Conservation (phyloP, 306 rosid species). For the Trifolium repens region DNA sequence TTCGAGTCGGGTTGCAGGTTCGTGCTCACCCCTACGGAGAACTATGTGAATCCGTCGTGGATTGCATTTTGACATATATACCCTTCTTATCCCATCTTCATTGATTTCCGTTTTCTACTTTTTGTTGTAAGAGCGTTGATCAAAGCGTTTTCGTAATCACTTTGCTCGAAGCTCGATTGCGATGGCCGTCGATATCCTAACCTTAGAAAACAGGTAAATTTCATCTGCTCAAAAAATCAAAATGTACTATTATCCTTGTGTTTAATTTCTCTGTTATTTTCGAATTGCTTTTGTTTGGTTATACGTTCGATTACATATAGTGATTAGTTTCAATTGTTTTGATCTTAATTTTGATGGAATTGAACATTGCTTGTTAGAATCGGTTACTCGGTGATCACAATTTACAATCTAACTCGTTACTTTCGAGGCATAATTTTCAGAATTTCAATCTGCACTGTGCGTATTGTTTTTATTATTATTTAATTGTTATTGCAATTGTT, state of each 20-base stretch:
- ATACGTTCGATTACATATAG: neutral
- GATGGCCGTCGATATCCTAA: constrained; percentile 60
- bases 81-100: constrained; percentile 2
- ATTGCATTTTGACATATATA: constrained; percentile 25
- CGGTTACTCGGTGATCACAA: constrained; percentile 15
- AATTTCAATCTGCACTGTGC: constrained; percentile 1
- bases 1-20: too few relatives aligned
- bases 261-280: neutral
- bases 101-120: constrained; percentile 9
- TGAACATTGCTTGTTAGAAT: constrained; percentile 21
- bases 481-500: neutral
- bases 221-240: constrained; percentile 15
- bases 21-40: too few relatives aligned
- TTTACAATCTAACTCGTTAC: constrained; percentile 5
- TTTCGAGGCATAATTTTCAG: constrained; percentile 2
- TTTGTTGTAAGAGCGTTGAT: constrained; percentile 29
- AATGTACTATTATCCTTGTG: neutral
- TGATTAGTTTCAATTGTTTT: constrained; percentile 31
- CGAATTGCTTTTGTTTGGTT: constrained; percentile 25
- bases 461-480: neutral
- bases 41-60: constrained; percentile 4
- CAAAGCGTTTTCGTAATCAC: constrained; percentile 30
- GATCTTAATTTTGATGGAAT: constrained; percentile 23
- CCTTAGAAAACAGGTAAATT: constrained; percentile 60
- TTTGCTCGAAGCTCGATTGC: constrained; percentile 36